Percentiles rank a stretch among this genome's conserved stretches.
Conservation (phyloP, 805 yeast genomes). For the Schwanniomyces sp. region DNA sequence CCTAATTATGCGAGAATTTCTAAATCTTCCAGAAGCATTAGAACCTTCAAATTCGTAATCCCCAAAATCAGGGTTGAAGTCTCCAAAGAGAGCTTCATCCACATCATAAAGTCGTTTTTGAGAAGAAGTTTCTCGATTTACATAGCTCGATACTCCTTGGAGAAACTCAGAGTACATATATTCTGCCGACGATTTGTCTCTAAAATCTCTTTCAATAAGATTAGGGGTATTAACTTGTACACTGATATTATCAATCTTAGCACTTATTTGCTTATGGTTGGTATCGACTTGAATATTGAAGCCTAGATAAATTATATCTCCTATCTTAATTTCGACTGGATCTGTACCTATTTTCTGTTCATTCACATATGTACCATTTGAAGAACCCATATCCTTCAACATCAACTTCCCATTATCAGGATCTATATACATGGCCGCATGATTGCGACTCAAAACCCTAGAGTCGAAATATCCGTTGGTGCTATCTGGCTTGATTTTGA, state of each 20-base stretch:
- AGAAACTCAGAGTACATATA: conserved; percentile 35
- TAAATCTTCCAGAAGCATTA: conserved; percentile 55
- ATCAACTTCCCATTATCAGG: conserved; percentile 60
- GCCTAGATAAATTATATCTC: conserved; percentile 90
- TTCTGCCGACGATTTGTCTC: conserved; percentile 21
- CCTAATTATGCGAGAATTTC: conserved; percentile 59
- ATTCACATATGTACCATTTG: conserved; percentile 94
- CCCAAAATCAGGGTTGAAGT: conserved; percentile 49
- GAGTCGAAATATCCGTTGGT: conserved; percentile 95
- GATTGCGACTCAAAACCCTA: conserved; percentile 87
- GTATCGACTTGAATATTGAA: conserved; percentile 74
- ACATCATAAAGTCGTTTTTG: conserved; percentile 30
- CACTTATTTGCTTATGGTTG: conserved; percentile 84
- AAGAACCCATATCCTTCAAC: conserved; percentile 83
- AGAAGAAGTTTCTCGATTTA: conserved; percentile 26
- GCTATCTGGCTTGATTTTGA: conserved; percentile 55
- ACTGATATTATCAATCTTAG: conserved; percentile 68
- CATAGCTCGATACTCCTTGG: conserved; percentile 23
- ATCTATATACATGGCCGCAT: conserved; percentile 86
- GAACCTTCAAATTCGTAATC: conserved; percentile 50
- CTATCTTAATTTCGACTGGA: conserved; percentile 63
- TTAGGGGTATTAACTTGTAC: neutral
- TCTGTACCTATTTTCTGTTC: conserved; percentile 65
- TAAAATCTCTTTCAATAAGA: neutral
- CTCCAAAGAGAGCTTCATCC: conserved; percentile 55